phyloP scores from a whole-genome alignment of 495 filamentous ascomycete genomes.

The Cudoniella acicularis region DNA sequence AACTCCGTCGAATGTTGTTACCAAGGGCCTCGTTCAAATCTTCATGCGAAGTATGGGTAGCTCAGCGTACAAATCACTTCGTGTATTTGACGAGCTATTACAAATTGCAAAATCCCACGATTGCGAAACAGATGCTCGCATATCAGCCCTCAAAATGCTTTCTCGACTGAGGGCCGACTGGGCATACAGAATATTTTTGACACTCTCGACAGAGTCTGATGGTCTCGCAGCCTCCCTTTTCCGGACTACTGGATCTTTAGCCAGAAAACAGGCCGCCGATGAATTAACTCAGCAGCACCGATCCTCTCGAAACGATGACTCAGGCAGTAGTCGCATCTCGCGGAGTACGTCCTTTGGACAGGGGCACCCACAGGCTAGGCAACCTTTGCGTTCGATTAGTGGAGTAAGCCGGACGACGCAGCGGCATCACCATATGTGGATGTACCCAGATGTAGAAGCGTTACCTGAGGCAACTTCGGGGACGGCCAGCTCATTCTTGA shows the following conservation, averaged over 20 bases:
- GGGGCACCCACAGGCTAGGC: conserved; percentile 31
- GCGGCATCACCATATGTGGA: conserved; percentile 45
- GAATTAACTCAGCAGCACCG: conserved; percentile 41
- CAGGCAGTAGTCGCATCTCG: conserved; percentile 29
- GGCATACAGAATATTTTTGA: conserved; percentile 65
- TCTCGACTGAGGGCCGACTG: conserved; percentile 82
- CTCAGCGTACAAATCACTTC: conserved; percentile 46
- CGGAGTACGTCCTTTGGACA: conserved; percentile 47
- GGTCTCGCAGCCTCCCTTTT: conserved; percentile 67
- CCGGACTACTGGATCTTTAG: conserved; percentile 55
- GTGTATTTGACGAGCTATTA: conserved; percentile 52
- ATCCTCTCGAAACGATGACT: conserved; percentile 30
- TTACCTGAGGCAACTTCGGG: conserved; percentile 41
- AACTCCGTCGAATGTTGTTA: conserved; percentile 52
- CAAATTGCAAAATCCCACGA: conserved; percentile 51
- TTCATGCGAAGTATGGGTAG: conserved; percentile 58
- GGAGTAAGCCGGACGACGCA: conserved; percentile 32
- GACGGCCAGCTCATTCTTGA: conserved; percentile 41
- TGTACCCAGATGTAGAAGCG: conserved; percentile 46
- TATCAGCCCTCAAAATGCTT: conserved; percentile 78
- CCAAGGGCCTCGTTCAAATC: conserved; percentile 51
- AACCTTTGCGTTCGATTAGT: conserved; percentile 29
- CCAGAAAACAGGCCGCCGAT: conserved; percentile 43
- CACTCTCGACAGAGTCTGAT: conserved; percentile 61
- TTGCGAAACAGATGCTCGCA: conserved; percentile 62